Base-by-base conservation (phyloP, 2,329 filamentous ascomycete species). In the Pseudopithomyces maydicus region DNA sequence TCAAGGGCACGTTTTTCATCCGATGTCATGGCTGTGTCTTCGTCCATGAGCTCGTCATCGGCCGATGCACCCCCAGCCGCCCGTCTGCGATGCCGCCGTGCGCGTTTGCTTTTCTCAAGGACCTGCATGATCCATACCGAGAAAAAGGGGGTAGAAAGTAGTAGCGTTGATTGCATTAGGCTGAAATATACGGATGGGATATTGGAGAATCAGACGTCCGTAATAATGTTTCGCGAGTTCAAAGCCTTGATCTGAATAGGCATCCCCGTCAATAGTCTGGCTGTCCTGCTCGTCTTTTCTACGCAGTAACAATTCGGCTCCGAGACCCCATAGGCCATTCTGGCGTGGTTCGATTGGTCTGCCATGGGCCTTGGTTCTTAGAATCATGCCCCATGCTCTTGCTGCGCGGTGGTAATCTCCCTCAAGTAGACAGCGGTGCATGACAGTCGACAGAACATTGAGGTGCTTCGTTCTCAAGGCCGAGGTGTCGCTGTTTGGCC, bases 101-200 rank as follows among this genome's bases (percentile, higher is more conserved):
- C 53, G 74, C 77, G 68, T 84, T 84, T 78, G 87, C 87, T 76
- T 56, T 70, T 74, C 45, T 85, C 81, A 68, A 90, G 85, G 1
- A 88, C 80, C 59, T 90, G 86, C 72, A 91, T 93, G 50, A 97
- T 84, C 85, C 95, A 94, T 44, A 92, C 84, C 47, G 87, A 87
- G 65, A 94, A 88, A 78, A 96, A 84, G 14, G 90, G 90, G 88
- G 77, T 92, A 93, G 72, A 97, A 96, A 58, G 91, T 87, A 36
- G 90, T 71, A 11, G 90, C 87, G 62, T 86, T 89, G 41, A 88
- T 77, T 2, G 81, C 77, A 49, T 85, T 77, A 0, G 87, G 86
- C 5, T 82, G 80, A 81, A 65, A 88, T 85, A 79, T 89, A 88
- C 6, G 91, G 88, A 74, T 61, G 12, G 74, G 75, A 56, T 93